Evolutionary conservation across 2,329 filamentous ascomycete species (phyloP), one percentile per base, ranked within the genome.

Genomic region (Pseudocercospora fijiensis): DNA sequence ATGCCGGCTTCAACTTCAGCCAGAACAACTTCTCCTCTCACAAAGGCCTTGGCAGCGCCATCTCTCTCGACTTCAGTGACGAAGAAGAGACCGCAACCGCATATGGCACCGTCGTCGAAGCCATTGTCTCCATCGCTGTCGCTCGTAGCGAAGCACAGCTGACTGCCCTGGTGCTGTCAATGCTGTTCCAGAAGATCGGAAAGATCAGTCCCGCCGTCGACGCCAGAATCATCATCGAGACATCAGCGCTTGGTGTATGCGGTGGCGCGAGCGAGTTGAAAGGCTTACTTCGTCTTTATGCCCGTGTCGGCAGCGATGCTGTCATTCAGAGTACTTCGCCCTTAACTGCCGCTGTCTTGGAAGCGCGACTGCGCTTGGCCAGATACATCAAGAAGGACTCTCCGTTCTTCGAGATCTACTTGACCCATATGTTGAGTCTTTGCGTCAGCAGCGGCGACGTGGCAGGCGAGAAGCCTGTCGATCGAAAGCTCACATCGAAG

Each of bases 101-200:
- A 0, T 92, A 96, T 74, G 86, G 88, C 37, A 96, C 94, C 67
- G 90, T 98, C n/a, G 88, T 98, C n/a, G 89, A 96, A 74, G 92
- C 94, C 0, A 94, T 99, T 65, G 94, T 96, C 62, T 88, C 88
- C n/a, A 91, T 99, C 74, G 92, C 95, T 0, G 86, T 85, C 22
- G 88, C 86, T 62, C 92, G 89, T 74, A 85, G 89, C 55, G 93
- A 99, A 72, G 88, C 92, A 64, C 96, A 97, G 78, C 96, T 99
- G 60, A 95, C 90, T 6, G 93, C 93, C 4, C 82, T 99, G 58
- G 94, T 93, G 2, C 90, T 97, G 71, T 96, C 92, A 0, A 97
- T 99, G 88, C 86, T 99, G 24, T 80, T 96, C n/a, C 95, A 99
- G 74, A 98, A 99, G 77, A 86, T 98, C 63, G 88, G 90, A 65